Conservation (phyloP, 1,139 yeast species). For the Meyerozyma elateridarum region DNA sequence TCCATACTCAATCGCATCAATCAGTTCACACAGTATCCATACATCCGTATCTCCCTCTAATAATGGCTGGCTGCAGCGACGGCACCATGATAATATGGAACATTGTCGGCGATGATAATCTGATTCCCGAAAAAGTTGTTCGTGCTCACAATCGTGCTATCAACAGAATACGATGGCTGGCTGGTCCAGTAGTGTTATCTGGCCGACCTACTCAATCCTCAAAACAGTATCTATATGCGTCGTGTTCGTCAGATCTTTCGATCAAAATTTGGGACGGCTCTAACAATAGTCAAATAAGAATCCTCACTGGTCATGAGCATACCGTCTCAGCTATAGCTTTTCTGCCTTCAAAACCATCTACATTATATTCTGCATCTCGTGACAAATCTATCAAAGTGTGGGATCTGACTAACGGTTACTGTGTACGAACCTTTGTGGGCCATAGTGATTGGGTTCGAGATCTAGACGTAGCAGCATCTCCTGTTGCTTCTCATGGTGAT, state of each 20-base stretch:
- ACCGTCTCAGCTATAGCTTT: constrained; percentile 67
- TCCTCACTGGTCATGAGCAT: constrained; percentile 87
- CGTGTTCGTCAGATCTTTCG: constrained; percentile 72
- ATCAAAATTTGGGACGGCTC: constrained; percentile 68
- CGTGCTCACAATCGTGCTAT: constrained; percentile 77
- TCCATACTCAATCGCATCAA: constrained; percentile 51
- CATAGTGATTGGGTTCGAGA: constrained; percentile 90
- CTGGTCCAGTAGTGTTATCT: constrained; percentile 26
- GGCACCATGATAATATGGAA: constrained; percentile 79
- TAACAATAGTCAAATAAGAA: constrained; percentile 52
- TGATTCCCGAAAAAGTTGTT: constrained; percentile 61
- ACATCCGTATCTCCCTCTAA: constrained; percentile 67
- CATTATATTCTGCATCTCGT: constrained; percentile 68
- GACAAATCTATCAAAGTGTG: constrained; percentile 72
- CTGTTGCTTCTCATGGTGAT: constrained; percentile 37
- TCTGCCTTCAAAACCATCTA: constrained; percentile 31
- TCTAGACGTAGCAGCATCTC: constrained; percentile 34
- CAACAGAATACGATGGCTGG: constrained; percentile 54
- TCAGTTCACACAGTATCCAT: constrained; percentile 61
- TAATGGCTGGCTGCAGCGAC: constrained; percentile 68
- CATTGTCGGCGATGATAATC: constrained; percentile 47
- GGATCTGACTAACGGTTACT: constrained; percentile 71
- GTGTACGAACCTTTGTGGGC: constrained; percentile 61
- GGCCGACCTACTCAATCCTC: constrained; percentile 5
- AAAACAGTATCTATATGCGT: constrained; percentile 36